Conservation (phyloP, 257 asterid genomes). For the Nyctanthes arbortristis region DNA sequence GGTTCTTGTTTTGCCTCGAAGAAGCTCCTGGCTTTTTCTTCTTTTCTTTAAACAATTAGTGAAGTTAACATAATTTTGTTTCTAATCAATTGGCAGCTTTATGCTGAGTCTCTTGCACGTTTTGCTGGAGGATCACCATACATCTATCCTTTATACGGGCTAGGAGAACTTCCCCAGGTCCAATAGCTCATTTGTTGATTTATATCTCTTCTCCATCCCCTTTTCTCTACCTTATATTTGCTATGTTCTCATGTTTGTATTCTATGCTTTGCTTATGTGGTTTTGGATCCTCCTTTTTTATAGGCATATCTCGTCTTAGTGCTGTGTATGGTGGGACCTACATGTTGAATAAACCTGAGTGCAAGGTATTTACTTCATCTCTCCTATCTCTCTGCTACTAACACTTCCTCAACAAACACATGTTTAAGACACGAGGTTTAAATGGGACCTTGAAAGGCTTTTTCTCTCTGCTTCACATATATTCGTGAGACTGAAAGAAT, state of each 20-base stretch:
- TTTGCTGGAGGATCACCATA: constrained; percentile 64
- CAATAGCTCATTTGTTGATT: neutral
- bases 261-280: neutral
- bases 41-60: neutral
- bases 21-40: neutral
- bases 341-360: constrained; percentile 10
- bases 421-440: neutral
- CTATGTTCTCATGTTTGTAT: neutral
- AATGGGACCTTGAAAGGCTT: neutral
- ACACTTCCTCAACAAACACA: too few species aligned
- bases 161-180: constrained; percentile 65
- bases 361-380: neutral
- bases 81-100: constrained; percentile 36
- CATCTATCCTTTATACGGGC: constrained; percentile 55
- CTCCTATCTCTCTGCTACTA: neutral
- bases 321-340: constrained; percentile 8
- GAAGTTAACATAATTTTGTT: neutral
- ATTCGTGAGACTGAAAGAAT: neutral
- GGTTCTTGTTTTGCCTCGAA: constrained; percentile 37
- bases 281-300: neutral
- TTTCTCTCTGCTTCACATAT: neutral
- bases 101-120: constrained; percentile 50
- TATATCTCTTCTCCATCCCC: neutral
- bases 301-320: constrained; percentile 4
- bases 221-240: neutral